Percentiles rank a stretch among this genome's conserved stretches.
These are phyloP conservation scores for Trichophyton benhamiae DNA, from an alignment of 2,329 filamentous ascomycete genomes.

Conservation along the genomic window DNA sequence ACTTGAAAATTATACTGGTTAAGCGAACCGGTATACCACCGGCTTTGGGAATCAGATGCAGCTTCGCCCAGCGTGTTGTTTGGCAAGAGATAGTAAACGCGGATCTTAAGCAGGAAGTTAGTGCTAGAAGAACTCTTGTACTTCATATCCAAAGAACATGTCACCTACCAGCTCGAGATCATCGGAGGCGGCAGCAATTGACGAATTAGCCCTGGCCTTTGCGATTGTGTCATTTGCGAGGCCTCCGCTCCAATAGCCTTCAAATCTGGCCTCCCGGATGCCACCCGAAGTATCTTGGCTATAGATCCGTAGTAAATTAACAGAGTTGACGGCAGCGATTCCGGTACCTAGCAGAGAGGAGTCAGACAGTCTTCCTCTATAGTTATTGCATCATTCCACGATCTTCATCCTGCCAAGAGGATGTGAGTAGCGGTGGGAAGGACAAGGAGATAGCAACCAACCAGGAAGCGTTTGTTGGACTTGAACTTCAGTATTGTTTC, in stretches of 20 bases:
- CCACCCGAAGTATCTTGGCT: not conserved
- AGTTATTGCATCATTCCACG: not conserved
- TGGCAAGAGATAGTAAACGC: not conserved
- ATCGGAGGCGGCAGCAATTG: slow-evolving; percentile 1
- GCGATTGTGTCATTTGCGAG: not conserved
- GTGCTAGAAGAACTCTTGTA: not conserved
- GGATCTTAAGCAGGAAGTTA: not conserved
- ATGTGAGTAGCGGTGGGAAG: not conserved
- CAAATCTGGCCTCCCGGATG: slow-evolving; percentile 2
- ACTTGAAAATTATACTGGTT: not conserved
- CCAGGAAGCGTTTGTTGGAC: not conserved
- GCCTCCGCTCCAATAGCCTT: slow-evolving; percentile 1
- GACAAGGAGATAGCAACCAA: not conserved
- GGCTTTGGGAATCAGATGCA: not conserved
- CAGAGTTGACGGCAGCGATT: slow-evolving; percentile 3
- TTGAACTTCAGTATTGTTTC: not conserved
- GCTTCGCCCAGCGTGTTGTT: not conserved
- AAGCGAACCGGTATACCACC: not conserved
- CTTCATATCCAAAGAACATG: not conserved
- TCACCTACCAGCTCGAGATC: not conserved
- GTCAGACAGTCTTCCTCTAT: not conserved
- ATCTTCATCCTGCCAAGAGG: not conserved
- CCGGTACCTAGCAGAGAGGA: not conserved
- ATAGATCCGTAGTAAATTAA: not conserved
- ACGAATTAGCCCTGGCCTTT: not conserved